phyloP scores from a whole-genome alignment of 495 filamentous ascomycete genomes.

The Corynascus novoguineensis region DNA sequence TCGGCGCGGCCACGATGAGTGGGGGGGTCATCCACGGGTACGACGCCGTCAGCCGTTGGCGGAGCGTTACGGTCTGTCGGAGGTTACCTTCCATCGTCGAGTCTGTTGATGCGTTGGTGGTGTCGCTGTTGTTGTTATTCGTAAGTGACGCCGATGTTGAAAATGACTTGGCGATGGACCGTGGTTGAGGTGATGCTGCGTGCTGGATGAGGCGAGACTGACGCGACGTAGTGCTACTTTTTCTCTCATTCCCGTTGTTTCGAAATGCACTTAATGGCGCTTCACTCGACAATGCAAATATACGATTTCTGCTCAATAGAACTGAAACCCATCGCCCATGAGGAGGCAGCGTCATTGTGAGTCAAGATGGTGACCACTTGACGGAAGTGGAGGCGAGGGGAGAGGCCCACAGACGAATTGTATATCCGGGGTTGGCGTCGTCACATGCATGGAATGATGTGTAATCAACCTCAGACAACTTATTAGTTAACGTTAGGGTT shows the following conservation, averaged over 20 bases:
- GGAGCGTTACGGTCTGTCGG: slow-evolving; percentile 7
- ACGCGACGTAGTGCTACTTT: not conserved
- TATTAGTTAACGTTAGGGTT: too few relatives aligned
- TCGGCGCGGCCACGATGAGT: slow-evolving; percentile 63
- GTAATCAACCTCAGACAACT: too few relatives aligned
- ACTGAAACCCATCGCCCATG: not conserved
- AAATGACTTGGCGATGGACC: not conserved
- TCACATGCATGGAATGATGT: too few relatives aligned
- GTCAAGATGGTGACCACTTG: not conserved
- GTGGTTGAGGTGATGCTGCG: not conserved
- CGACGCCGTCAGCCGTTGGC: slow-evolving; percentile 8
- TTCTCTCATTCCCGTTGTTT: not conserved
- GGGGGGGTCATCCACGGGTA: slow-evolving; percentile 64
- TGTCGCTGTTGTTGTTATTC: not conserved
- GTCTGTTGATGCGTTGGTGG: not conserved
- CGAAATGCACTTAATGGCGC: not conserved
- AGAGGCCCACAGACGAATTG: too few relatives aligned
- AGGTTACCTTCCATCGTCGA: not conserved
- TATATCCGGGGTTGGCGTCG: too few relatives aligned
- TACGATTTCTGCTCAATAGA: not conserved
- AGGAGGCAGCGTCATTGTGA: not conserved
- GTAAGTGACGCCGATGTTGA: not conserved
- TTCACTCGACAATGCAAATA: not conserved
- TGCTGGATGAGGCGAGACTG: not conserved
- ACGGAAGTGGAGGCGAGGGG: not conserved